phyloP scores from a whole-genome alignment of 805 yeast species.

The Starmera amethionina region DNA sequence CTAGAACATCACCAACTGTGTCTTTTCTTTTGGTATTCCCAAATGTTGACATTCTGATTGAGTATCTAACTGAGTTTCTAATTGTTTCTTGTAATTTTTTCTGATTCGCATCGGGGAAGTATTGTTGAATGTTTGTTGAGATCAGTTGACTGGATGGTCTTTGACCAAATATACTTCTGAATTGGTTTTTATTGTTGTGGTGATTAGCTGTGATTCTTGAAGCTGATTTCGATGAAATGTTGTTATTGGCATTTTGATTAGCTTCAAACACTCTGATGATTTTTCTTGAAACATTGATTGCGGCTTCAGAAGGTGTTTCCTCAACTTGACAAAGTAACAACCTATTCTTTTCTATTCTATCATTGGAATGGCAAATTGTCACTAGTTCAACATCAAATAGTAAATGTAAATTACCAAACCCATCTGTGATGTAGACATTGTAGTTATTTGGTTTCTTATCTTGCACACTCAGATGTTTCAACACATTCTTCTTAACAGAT shows the following conservation, averaged over 20 bases:
- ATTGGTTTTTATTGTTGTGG: slow-evolving; percentile 9
- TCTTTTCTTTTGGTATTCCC: slow-evolving; percentile 22
- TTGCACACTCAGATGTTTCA: slow-evolving; percentile 45
- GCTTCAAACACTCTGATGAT: slow-evolving; percentile 4
- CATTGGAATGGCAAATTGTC: slow-evolving; percentile 70
- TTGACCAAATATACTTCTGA: slow-evolving; percentile 57
- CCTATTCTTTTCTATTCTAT: slow-evolving; percentile 59
- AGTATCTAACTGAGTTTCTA: slow-evolving; percentile 73
- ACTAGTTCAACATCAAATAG: slow-evolving; percentile 74
- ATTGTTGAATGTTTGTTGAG: slow-evolving; percentile 80
- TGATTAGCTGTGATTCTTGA: slow-evolving; percentile 1
- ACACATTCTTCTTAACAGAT: slow-evolving; percentile 60
- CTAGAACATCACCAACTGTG: slow-evolving; percentile 56
- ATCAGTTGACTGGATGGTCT: slow-evolving; percentile 91
- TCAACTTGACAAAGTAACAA: slow-evolving; percentile 54
- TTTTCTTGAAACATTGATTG: slow-evolving; percentile 45
- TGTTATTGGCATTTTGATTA: too few relatives aligned
- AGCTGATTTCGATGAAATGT: slow-evolving; percentile 9
- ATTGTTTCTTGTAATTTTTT: slow-evolving; percentile 69
- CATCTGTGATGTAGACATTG: slow-evolving; percentile 51
- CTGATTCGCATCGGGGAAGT: slow-evolving; percentile 77
- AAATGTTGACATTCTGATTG: slow-evolving; percentile 44
- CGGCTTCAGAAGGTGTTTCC: slow-evolving; percentile 54
- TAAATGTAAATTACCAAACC: slow-evolving; percentile 29
- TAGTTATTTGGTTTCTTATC: slow-evolving; percentile 35